Evolutionary conservation across 208 protist species (phyloP), one percentile per base, ranked within the genome.

Genomic region (Trypanosoma brucei): DNA sequence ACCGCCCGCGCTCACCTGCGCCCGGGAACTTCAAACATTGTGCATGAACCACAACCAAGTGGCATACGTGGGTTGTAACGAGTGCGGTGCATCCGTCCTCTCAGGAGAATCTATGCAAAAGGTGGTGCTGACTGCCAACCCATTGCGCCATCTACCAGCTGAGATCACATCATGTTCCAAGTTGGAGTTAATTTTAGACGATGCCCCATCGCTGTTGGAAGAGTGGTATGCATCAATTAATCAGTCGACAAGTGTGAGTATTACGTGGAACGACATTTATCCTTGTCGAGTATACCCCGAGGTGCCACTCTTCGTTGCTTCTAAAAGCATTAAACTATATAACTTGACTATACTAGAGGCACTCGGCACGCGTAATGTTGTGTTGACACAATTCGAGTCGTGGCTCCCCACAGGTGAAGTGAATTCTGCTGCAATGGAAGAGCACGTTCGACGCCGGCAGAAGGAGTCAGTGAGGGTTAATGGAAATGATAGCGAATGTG

Each of bases 201-300:
- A 81, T 52, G 69, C 78, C 38, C 86, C 86, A 1, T 65, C 61
- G 1, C 70, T 95, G 33, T 76, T 86, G 68, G 64, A 73, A 49
- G 67, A 88, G 77, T 96, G 87, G 85, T 62, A 76, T 3, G 44
- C 55, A 6, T 56, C 80, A 36, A 51, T 86, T 36, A 51, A 59
- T 2, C 5, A 37, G 14, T 40, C 31, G 31, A 34, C 35, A 40
- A 70, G 68, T 13, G 75, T 76, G 0, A 64, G 82, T 36, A 75
- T 93, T 38, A 70, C 82, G 36, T 93, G 86, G 86, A 83, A 93
- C 57, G 83, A 93, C 61, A 83, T 80, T 59, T 93, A 86, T 60
- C 86, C 86, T 1, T 76, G 73, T 3, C 51, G 35, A 30, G 8
- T 75, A 14, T 37, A 42, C 42, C 42, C 34, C 3, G 13, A 58